phyloP scores from a whole-genome alignment of 441 rosid genomes.

The Gossypium trilobum region DNA sequence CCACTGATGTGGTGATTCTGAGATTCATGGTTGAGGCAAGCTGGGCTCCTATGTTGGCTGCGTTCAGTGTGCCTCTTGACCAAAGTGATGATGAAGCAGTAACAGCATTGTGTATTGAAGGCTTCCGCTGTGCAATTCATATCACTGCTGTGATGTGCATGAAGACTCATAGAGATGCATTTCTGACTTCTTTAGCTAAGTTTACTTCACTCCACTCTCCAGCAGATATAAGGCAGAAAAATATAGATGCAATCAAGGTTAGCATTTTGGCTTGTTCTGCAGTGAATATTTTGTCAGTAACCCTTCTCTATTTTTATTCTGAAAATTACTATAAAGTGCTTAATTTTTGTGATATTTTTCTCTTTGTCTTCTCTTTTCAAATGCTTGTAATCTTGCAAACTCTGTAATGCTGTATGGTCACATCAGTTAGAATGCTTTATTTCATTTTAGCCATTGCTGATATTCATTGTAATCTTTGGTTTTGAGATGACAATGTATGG shows the following conservation, averaged over 20 bases:
- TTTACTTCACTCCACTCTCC: constrained; percentile 97
- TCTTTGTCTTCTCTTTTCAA: neutral
- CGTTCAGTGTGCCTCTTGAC: constrained; percentile 95
- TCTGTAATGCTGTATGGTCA: neutral
- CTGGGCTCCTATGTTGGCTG: constrained; percentile 99
- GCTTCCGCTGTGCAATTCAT: constrained; percentile 84
- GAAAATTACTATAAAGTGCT: neutral
- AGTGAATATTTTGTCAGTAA: neutral
- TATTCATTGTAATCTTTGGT: neutral
- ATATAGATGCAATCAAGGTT: constrained; percentile 91
- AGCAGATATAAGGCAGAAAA: constrained; percentile 88
- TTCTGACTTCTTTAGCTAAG: constrained; percentile 95
- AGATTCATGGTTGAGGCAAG: constrained; percentile 97
- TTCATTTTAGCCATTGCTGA: neutral
- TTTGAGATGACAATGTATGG: neutral
- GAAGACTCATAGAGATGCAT: constrained; percentile 99
- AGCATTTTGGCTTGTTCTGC: constrained; percentile 17
- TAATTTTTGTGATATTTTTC: neutral
- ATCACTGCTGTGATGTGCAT: constrained; percentile 93
- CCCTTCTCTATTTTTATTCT: neutral
- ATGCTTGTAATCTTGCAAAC: neutral
- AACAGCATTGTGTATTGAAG: constrained; percentile 74
- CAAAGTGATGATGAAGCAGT: constrained; percentile 87
- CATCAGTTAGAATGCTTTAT: neutral
- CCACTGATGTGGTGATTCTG: constrained; percentile 87